phyloP scores from a whole-genome alignment of 2,329 filamentous ascomycete genomes.

The Cryphonectria carpinicola region DNA sequence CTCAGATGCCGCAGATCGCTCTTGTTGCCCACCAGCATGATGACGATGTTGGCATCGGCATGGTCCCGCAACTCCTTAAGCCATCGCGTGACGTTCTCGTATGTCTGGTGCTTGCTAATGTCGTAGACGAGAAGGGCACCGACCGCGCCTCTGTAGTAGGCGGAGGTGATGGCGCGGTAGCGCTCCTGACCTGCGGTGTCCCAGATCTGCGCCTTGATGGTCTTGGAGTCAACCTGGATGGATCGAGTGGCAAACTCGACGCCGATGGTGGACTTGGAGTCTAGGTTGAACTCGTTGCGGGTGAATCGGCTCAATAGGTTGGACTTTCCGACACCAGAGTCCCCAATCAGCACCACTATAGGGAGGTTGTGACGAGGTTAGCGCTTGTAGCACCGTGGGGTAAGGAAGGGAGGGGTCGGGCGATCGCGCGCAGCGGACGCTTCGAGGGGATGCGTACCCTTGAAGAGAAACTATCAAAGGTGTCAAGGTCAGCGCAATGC shows the following conservation, averaged over 20 bases:
- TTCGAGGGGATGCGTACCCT: constrained; percentile 64
- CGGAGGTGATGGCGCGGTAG: constrained; percentile 98
- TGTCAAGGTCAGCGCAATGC: constrained; percentile 38
- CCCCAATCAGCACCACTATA: constrained; percentile 95
- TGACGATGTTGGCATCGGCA: constrained; percentile 98
- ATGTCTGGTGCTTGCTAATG: constrained; percentile 99
- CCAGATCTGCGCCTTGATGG: constrained; percentile 99
- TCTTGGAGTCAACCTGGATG: constrained; percentile 99
- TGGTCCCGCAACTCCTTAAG: constrained; percentile 98
- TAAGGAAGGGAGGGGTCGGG: constrained; percentile 36
- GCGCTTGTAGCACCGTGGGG: constrained; percentile 37
- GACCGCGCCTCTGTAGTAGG: constrained; percentile 97
- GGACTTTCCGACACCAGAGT: constrained; percentile 99
- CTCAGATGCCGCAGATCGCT: constrained; percentile 99
- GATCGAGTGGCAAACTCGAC: constrained; percentile 98
- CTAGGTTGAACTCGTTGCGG: constrained; percentile 99
- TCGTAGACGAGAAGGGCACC: constrained; percentile 98
- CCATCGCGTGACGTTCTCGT: constrained; percentile 99
- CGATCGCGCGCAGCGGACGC: constrained; percentile 26
- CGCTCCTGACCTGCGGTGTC: constrained; percentile 98
- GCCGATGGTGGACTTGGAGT: constrained; percentile 99
- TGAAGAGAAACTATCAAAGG: constrained; percentile 87
- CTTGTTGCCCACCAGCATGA: constrained; percentile 99
- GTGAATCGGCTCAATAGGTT: constrained; percentile 99
- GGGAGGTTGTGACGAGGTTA: constrained; percentile 29